phyloP scores from a whole-genome alignment of 805 yeast species.

The Yarrowia porcina region DNA sequence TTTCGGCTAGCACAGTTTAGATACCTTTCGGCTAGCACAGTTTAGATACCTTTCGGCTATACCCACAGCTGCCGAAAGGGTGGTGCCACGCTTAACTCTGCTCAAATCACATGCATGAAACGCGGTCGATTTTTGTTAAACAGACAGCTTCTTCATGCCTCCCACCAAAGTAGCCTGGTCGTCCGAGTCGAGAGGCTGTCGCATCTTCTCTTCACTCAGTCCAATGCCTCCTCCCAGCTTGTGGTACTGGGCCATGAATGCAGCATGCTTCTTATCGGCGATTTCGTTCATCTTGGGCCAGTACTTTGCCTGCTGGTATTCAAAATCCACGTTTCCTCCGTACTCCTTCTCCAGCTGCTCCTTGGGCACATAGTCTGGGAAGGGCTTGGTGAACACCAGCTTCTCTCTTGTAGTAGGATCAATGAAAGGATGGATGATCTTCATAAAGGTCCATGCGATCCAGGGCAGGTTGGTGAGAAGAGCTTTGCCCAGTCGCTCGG shows the following conservation, averaged over 20 bases:
- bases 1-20: too few species aligned
- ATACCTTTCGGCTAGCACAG: too few species aligned
- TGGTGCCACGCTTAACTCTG: too few species aligned
- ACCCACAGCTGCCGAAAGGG: too few species aligned
- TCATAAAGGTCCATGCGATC: conserved; percentile 88
- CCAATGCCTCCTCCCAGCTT: conserved; percentile 74
- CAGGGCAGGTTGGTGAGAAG: conserved; percentile 89
- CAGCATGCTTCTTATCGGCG: conserved; percentile 55
- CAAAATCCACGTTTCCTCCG: conserved; percentile 83
- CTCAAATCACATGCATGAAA: too few species aligned
- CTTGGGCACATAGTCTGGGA: conserved; percentile 72
- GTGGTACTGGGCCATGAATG: conserved; percentile 65
- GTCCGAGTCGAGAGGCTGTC: conserved; percentile 38
- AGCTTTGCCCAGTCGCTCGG: conserved; percentile 94
- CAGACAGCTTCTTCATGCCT: conserved; percentile 9
- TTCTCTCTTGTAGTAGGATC: conserved; percentile 95
- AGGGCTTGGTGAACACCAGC: conserved; percentile 86
- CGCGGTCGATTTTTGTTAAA: too few species aligned
- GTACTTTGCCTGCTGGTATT: conserved; percentile 72
- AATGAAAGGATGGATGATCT: conserved; percentile 89
- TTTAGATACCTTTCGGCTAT: too few species aligned
- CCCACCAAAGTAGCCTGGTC: conserved; percentile 3
- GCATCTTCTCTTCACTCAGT: conserved; percentile 74
- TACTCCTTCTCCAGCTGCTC: conserved; percentile 79
- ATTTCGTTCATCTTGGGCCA: conserved; percentile 70